A percentile compares a stretch with the other conserved stretches of the same genome.
phyloP scores from a whole-genome alignment of 164 flowering plant species.

The Berberis vulgaris region DNA sequence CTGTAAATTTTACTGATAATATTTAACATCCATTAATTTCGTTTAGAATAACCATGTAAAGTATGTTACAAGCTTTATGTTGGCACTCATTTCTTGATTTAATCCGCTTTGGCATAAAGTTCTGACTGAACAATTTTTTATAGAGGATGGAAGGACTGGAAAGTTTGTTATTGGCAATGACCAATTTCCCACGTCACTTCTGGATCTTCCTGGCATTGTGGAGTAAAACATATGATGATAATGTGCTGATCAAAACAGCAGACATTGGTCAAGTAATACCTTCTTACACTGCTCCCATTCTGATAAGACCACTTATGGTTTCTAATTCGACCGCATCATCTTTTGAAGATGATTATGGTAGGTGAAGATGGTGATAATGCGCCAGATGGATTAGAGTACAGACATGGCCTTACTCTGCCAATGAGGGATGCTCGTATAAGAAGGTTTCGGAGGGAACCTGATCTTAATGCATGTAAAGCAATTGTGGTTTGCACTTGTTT shows the following conservation, averaged over 20 bases:
- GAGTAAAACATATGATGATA: conserved; percentile 94
- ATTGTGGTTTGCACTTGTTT: background rate
- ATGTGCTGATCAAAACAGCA: conserved; percentile 67
- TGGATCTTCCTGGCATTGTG: conserved; percentile 86
- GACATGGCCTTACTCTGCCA: conserved; percentile 95
- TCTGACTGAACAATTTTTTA: background rate
- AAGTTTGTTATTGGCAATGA: conserved; percentile 67
- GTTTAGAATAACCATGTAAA: background rate
- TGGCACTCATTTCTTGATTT: background rate
- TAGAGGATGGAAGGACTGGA: conserved; percentile 74
- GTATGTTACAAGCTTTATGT: too few species aligned
- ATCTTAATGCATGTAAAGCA: conserved; percentile 45
- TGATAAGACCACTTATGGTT: background rate
- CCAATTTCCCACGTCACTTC: conserved; percentile 64
- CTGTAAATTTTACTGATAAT: background rate
- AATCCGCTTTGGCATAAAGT: background rate
- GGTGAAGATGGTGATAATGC: conserved; percentile 65
- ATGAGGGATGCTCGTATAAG: conserved; percentile 95
- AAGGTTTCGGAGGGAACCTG: conserved; percentile 90
- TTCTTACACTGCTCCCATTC: background rate
- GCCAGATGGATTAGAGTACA: conserved; percentile 66
- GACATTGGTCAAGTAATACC: conserved; percentile 77
- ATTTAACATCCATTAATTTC: background rate
- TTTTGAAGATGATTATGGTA: conserved; percentile 75
- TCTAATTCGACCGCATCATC: background rate